phyloP scores from a whole-genome alignment of 176 grass and related monocot genomes.

The Aegilops bicornis region DNA sequence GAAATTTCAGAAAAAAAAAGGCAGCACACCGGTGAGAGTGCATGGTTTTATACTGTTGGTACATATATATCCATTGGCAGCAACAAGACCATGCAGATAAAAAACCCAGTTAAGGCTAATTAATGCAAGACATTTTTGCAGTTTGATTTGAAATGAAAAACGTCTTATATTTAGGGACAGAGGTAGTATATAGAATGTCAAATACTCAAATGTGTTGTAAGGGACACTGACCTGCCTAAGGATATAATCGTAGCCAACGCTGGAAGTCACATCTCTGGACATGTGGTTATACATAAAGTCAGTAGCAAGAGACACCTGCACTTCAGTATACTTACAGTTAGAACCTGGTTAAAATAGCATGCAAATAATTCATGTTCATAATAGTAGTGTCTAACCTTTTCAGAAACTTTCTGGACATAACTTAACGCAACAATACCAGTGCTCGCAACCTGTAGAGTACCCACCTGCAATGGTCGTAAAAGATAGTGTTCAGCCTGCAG shows the following conservation, averaged over 20 bases:
- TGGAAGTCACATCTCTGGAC: constrained; percentile 87
- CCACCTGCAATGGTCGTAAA: constrained; percentile 59
- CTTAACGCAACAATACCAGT: constrained; percentile 95
- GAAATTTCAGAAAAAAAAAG: background rate
- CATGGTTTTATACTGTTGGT: background rate
- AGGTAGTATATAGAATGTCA: background rate
- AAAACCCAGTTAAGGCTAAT: constrained; percentile 15
- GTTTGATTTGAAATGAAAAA: no score
- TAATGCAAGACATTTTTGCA: background rate
- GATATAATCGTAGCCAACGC: constrained; percentile 97
- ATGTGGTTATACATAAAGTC: constrained; percentile 99
- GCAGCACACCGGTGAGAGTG: background rate
- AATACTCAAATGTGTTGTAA: background rate
- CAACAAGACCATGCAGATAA: constrained; percentile 5
- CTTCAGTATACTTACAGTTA: constrained; percentile 15
- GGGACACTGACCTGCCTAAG: constrained; percentile 76
- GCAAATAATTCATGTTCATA: background rate
- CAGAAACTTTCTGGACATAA: constrained; percentile 97
- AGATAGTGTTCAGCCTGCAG: background rate
- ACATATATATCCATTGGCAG: background rate
- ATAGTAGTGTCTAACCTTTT: constrained; percentile 66
- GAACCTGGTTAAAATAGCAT: constrained; percentile 23
- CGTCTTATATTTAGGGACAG: no score
- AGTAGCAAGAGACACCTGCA: constrained; percentile 90
- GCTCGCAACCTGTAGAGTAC: constrained; percentile 90